phyloP scores from a whole-genome alignment of 257 asterid genomes.

The Capsicum rhomboideum region DNA sequence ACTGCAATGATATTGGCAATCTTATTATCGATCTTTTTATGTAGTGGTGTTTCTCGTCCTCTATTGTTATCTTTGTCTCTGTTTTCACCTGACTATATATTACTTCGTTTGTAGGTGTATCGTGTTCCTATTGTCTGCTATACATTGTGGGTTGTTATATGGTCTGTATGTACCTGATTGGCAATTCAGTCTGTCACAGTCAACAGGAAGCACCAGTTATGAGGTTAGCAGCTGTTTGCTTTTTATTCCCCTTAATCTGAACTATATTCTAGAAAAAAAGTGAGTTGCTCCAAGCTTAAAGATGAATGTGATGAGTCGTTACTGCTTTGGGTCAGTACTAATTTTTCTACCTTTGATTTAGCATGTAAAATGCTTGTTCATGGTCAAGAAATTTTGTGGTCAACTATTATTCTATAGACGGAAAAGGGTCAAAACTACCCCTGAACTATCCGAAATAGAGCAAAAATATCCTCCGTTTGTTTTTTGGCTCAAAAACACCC shows the following conservation, averaged over 20 bases:
- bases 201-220: slow-evolving; percentile 33
- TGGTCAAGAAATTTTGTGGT: not conserved
- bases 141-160: slow-evolving; percentile 47
- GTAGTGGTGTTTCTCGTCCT: not conserved
- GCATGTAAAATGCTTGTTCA: not conserved
- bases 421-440: too few species aligned
- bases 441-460: too few species aligned
- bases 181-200: slow-evolving; percentile 32
- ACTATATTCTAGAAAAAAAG: not conserved
- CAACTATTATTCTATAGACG: not conserved
- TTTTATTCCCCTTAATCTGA: not conserved
- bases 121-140: slow-evolving; percentile 31
- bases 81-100: not conserved
- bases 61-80: not conserved
- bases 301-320: not conserved
- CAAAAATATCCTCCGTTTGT: too few species aligned
- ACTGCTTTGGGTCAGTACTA: not conserved
- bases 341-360: not conserved
- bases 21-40: not conserved
- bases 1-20: not conserved
- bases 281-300: not conserved
- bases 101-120: slow-evolving; percentile 39
- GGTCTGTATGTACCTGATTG: slow-evolving; percentile 79
- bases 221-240: slow-evolving; percentile 23
- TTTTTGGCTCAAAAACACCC: too few species aligned